Conservation (phyloP, 495 filamentous ascomycete species). For the Neurospora cerealis region DNA sequence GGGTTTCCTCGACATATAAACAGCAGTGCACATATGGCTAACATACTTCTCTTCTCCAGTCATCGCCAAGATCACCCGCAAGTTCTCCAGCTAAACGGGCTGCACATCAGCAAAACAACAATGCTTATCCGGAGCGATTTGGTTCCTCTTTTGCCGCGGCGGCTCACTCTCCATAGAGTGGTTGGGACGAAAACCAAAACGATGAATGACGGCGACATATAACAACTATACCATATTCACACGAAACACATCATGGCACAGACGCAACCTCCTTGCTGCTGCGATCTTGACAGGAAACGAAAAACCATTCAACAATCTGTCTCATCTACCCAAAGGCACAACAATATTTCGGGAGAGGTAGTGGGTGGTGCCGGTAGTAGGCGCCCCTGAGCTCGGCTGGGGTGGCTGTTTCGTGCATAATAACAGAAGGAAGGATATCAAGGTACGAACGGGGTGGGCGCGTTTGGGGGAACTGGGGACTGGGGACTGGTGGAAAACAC, state of each 20-base stretch:
- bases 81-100: slow-evolving; percentile 59
- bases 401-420: neutral
- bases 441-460: neutral
- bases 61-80: slow-evolving; percentile 91
- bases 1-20: neutral
- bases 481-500: neutral
- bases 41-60: slow-evolving; percentile 41
- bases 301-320: neutral
- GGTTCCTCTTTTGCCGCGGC: neutral
- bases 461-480: neutral
- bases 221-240: neutral
- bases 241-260: neutral
- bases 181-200: neutral
- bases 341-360: neutral
- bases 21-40: neutral
- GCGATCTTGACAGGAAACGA: neutral
- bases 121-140: neutral
- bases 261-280: neutral
- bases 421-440: neutral
- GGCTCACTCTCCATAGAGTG: neutral
- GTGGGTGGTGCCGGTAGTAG: neutral
- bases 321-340: neutral
- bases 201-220: neutral
- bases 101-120: neutral
- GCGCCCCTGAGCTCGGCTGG: neutral